Evolutionary conservation across 345 rosid species (phyloP).

Genomic region (Sisymbrium irio): DNA sequence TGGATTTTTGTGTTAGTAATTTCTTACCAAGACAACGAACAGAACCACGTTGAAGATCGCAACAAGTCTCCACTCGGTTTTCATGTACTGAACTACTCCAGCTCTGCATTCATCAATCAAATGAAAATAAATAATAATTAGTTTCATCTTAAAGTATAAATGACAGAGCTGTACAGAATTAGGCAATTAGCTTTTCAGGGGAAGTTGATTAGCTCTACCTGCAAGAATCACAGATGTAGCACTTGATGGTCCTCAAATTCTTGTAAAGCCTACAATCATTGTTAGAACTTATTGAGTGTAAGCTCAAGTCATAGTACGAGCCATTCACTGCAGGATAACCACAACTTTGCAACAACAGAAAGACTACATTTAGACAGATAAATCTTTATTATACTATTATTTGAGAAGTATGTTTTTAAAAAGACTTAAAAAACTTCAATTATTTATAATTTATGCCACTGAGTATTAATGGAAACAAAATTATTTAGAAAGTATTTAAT

Average conservation of each 20-base stretch:
- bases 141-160: background rate
- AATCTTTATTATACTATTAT: too few relatives aligned
- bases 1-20: too few relatives aligned
- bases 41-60: conserved; percentile 75
- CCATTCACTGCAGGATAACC: conserved; percentile 82
- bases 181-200: background rate
- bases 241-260: conserved; percentile 60
- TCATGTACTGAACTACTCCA: conserved; percentile 96
- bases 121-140: background rate
- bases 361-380: background rate
- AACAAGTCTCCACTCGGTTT: conserved; percentile 85
- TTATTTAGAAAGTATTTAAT: too few relatives aligned
- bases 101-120: conserved; percentile 49
- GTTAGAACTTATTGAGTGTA: conserved; percentile 75
- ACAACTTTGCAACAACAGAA: conserved; percentile 45
- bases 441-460: too few relatives aligned
- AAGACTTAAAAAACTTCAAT: too few relatives aligned
- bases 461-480: too few relatives aligned
- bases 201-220: conserved; percentile 47
- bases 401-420: too few relatives aligned
- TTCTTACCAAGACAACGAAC: conserved; percentile 69
- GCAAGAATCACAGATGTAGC: conserved; percentile 95
- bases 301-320: conserved; percentile 81
- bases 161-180: background rate
- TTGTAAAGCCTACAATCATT: conserved; percentile 84